Conservation (phyloP, 164 flowering plant genomes). For the Sedum album region DNA sequence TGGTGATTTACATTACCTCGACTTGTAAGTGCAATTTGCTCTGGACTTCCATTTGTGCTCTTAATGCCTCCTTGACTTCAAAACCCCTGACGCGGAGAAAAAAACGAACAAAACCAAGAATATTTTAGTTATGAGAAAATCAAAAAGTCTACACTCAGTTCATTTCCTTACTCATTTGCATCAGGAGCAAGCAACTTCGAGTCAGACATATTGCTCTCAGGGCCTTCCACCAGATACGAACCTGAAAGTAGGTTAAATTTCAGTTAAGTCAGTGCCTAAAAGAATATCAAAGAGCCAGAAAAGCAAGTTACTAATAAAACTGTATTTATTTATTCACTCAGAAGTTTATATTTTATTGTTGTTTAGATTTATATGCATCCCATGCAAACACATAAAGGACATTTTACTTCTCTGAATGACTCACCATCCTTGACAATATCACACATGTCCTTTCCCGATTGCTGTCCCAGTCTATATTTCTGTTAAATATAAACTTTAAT, state of each 20-base stretch:
- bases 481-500: conserved; percentile 9
- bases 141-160: neutral
- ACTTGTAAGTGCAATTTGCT: conserved; percentile 63
- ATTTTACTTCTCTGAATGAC: conserved; percentile 10
- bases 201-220: neutral
- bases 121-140: neutral
- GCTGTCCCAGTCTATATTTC: conserved; percentile 76
- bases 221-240: conserved; percentile 1
- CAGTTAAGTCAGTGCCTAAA: too few species aligned
- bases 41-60: conserved; percentile 74
- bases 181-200: neutral
- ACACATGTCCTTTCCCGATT: conserved; percentile 49
- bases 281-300: neutral
- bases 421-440: conserved; percentile 54
- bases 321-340: neutral
- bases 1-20: conserved; percentile 29
- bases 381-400: too few species aligned
- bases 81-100: conserved; percentile 31
- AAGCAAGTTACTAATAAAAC: neutral
- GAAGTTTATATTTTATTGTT: neutral
- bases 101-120: neutral
- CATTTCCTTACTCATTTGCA: neutral
- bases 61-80: conserved; percentile 61
- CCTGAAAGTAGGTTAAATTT: neutral
- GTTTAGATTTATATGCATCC: neutral